Evolutionary conservation across 2,329 filamentous ascomycete species (phyloP).

Genomic region (Fusarium brevicatenulatum): DNA sequence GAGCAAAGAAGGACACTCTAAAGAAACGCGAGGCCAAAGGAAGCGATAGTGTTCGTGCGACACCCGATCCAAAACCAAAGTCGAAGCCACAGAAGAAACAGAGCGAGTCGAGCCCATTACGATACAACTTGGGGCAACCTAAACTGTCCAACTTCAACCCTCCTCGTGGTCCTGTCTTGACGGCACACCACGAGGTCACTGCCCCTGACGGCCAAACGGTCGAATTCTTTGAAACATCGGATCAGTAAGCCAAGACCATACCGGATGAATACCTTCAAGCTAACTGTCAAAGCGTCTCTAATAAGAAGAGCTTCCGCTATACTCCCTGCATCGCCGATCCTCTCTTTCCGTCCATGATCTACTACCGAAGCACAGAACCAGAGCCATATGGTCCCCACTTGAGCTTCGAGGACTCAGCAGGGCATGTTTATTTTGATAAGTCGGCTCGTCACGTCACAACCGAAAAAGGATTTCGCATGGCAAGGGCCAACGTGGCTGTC

Average conservation of each 20-base stretch:
- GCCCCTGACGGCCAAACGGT: constrained; percentile 61
- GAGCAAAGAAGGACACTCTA: constrained; percentile 72
- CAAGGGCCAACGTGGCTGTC: constrained; percentile 88
- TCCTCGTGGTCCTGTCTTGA: constrained; percentile 66
- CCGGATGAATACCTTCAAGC: neutral
- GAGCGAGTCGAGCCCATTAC: constrained; percentile 62
- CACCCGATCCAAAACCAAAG: constrained; percentile 63
- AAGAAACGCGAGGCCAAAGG: constrained; percentile 75
- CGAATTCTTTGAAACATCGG: constrained; percentile 71
- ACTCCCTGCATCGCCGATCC: constrained; percentile 91
- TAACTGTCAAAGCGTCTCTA: constrained; percentile 60
- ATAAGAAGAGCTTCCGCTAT: constrained; percentile 84
- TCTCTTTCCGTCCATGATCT: constrained; percentile 84
- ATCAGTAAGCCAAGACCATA: constrained; percentile 62
- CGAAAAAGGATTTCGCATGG: constrained; percentile 91
- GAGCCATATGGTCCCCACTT: constrained; percentile 85
- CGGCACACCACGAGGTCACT: constrained; percentile 63
- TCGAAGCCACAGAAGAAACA: constrained; percentile 50
- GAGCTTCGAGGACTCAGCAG: constrained; percentile 91
- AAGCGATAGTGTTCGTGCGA: constrained; percentile 63
- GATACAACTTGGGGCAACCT: constrained; percentile 72
- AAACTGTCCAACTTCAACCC: constrained; percentile 70
- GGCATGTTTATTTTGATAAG: constrained; percentile 83
- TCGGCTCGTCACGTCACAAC: constrained; percentile 83
- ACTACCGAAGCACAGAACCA: constrained; percentile 89